These are phyloP conservation scores for Babesia ovis DNA, from an alignment of 169 alveolate genomes.

Conservation along the genomic window DNA sequence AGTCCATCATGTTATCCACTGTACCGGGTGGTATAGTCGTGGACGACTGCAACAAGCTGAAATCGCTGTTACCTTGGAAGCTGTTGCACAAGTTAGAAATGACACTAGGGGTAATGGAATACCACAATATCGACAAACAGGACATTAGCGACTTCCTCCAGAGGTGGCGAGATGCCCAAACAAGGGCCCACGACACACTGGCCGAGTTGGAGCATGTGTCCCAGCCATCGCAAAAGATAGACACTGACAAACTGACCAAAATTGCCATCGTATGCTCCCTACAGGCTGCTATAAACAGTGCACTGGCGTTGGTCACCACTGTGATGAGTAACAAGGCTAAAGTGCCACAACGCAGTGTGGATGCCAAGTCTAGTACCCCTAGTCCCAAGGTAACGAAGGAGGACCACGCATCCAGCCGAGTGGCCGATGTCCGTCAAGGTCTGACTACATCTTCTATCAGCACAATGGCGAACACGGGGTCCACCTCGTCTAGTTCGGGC, in stretches of 20 bases:
- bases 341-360: background rate
- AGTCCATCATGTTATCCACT: background rate
- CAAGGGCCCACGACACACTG: background rate
- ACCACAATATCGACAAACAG: background rate
- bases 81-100: slow-evolving; percentile 16
- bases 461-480: background rate
- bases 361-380: background rate
- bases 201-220: slow-evolving; percentile 4
- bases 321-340: background rate
- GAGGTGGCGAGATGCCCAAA: slow-evolving; percentile 16
- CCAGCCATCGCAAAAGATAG: slow-evolving; percentile 2
- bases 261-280: slow-evolving; percentile 7
- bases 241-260: background rate
- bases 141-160: slow-evolving; percentile 10
- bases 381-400: background rate
- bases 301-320: slow-evolving; percentile 8
- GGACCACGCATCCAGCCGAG: background rate
- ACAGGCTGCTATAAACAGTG: slow-evolving; percentile 23
- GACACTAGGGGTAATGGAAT: background rate
- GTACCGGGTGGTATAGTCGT: background rate
- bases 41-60: slow-evolving; percentile 1
- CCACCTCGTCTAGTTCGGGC: background rate
- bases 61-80: slow-evolving; percentile 38
- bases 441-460: background rate
- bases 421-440: background rate